phyloP scores from a whole-genome alignment of 768 basidiomycete species.

The Leccinum obscurum region DNA sequence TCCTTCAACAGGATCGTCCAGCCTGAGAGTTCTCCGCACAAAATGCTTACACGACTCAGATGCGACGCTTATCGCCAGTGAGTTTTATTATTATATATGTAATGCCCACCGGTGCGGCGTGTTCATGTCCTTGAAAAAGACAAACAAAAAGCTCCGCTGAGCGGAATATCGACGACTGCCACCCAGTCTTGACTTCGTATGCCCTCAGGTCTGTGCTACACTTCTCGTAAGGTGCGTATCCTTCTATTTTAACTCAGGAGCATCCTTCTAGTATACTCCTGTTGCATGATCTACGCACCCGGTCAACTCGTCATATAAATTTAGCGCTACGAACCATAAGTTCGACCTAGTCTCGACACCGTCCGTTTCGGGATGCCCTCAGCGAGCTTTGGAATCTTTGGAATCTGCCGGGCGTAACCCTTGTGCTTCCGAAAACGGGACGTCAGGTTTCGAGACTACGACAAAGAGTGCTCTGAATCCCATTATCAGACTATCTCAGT shows the following conservation, averaged over 20 bases:
- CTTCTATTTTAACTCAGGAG: not conserved
- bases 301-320: not conserved
- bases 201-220: not conserved
- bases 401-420: not conserved
- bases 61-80: not conserved
- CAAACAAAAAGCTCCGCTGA: not conserved
- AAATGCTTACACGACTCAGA: not conserved
- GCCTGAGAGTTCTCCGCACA: not conserved
- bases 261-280: not conserved
- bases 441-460: not conserved
- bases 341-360: not conserved
- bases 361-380: not conserved
- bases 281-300: not conserved
- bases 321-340: not conserved
- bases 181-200: not conserved
- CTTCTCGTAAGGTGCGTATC: not conserved
- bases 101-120: no score
- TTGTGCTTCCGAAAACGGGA: not conserved
- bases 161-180: not conserved
- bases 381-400: not conserved
- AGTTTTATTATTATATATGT: not conserved
- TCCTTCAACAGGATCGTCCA: not conserved
- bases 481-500: not conserved
- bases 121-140: not conserved
- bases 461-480: not conserved